phyloP scores from a whole-genome alignment of 345 rosid genomes.

The Hevea brasiliensis region DNA sequence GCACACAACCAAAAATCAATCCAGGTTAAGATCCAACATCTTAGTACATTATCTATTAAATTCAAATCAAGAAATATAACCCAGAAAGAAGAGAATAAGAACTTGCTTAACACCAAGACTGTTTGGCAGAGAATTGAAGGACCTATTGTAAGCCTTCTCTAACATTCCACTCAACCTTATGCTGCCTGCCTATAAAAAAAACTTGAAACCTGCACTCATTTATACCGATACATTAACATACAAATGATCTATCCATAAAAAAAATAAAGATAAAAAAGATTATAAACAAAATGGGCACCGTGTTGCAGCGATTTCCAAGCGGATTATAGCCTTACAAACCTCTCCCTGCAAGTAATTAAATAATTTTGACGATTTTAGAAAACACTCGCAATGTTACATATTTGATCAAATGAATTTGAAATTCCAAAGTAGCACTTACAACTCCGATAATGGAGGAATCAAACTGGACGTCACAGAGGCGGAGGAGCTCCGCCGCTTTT shows the following conservation, averaged over 20 bases:
- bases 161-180: slow-evolving; percentile 84
- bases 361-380: neutral
- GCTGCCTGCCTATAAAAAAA: slow-evolving; percentile 68
- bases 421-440: slow-evolving; percentile 36
- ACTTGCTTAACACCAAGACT: slow-evolving; percentile 77
- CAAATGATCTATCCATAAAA: neutral
- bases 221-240: neutral
- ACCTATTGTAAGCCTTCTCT: slow-evolving; percentile 77
- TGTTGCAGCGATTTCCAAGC: slow-evolving; percentile 83
- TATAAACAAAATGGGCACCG: slow-evolving; percentile 35
- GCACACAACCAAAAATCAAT: neutral
- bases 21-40: neutral
- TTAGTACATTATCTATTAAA: no score
- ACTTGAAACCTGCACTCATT: slow-evolving; percentile 51
- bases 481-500: slow-evolving; percentile 95
- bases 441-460: slow-evolving; percentile 91
- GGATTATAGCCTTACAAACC: slow-evolving; percentile 83
- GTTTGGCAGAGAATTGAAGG: slow-evolving; percentile 76
- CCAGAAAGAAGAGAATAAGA: neutral
- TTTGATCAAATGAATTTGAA: neutral
- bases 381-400: neutral
- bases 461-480: slow-evolving; percentile 88
- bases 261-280: neutral
- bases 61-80: neutral
- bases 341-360: slow-evolving; percentile 59